phyloP scores from a whole-genome alignment of 257 asterid species.

The Fraxinus anomala region DNA sequence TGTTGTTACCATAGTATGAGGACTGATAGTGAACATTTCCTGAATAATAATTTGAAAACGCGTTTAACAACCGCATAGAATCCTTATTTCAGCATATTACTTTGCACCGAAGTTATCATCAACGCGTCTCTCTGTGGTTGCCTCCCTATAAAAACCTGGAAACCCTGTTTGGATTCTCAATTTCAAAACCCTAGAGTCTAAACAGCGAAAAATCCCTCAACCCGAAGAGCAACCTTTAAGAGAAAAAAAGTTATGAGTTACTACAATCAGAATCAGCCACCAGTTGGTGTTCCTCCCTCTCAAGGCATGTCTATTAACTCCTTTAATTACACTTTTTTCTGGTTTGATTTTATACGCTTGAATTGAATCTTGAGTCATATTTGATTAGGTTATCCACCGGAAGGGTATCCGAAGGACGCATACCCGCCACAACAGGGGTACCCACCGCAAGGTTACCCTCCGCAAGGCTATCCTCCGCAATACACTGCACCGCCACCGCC shows the following conservation, averaged over 20 bases:
- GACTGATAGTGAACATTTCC: background rate
- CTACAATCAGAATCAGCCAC: constrained; percentile 65
- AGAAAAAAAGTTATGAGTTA: constrained; percentile 51
- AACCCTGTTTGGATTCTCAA: background rate
- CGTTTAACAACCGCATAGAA: too few species aligned
- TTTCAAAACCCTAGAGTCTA: background rate
- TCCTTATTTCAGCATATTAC: background rate
- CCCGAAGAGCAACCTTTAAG: background rate
- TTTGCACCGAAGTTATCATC: constrained; percentile 26
- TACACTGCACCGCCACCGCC: constrained; percentile 60
- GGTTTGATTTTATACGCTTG: background rate
- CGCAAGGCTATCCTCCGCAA: constrained; percentile 64
- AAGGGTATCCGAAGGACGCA: constrained; percentile 72
- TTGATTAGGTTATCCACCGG: constrained; percentile 63
- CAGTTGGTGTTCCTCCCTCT: constrained; percentile 76
- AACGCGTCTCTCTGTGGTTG: constrained; percentile 21
- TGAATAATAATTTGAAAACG: background rate
- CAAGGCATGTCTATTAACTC: constrained; percentile 42
- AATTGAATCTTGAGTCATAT: background rate
- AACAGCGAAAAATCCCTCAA: background rate
- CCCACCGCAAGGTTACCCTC: constrained; percentile 60
- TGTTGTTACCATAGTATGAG: background rate
- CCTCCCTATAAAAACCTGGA: background rate
- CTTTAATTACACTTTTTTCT: background rate
- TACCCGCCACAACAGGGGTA: constrained; percentile 62